phyloP scores from a whole-genome alignment of 805 yeast genomes.

The Candida tibetensis region DNA sequence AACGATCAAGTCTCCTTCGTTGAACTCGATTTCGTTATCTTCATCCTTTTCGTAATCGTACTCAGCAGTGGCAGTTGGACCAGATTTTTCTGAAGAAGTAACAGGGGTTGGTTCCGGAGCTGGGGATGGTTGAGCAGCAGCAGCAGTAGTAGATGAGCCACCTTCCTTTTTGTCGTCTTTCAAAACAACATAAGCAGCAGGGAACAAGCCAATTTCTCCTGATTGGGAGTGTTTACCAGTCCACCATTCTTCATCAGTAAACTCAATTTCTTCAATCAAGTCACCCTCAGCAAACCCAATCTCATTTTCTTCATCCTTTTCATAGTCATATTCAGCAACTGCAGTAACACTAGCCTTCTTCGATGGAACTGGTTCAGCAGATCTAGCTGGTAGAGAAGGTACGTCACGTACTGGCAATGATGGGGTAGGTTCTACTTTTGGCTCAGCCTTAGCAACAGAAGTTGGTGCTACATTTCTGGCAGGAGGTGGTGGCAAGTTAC shows the following conservation, averaged over 20 bases:
- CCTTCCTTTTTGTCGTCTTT: slow-evolving; percentile 20
- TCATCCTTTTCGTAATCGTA: slow-evolving; percentile 88
- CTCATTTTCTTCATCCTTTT: slow-evolving; percentile 74
- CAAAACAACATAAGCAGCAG: slow-evolving; percentile 50
- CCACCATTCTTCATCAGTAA: slow-evolving; percentile 78
- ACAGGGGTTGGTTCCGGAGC: slow-evolving; percentile 13
- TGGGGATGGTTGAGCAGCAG: slow-evolving; percentile 12
- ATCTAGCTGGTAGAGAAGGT: slow-evolving; percentile 10
- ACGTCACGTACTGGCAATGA: slow-evolving; percentile 13
- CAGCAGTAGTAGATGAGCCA: slow-evolving; percentile 1
- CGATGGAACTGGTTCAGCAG: slow-evolving; percentile 9
- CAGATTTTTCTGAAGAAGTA: slow-evolving; percentile 18
- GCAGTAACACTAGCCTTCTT: slow-evolving; percentile 44
- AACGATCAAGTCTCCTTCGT: slow-evolving; percentile 76
- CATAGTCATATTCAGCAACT: slow-evolving; percentile 77
- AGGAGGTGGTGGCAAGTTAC: slow-evolving; percentile 21
- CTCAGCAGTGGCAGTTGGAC: slow-evolving; percentile 57
- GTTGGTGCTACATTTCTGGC: slow-evolving; percentile 15
- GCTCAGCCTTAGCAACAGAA: slow-evolving; percentile 11
- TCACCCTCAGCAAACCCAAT: slow-evolving; percentile 68
- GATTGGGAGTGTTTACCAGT: slow-evolving; percentile 39
- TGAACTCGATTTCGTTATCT: slow-evolving; percentile 84
- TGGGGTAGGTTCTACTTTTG: slow-evolving; percentile 9
- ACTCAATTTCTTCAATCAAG: slow-evolving; percentile 58
- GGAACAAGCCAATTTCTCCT: slow-evolving; percentile 54